These are phyloP conservation scores for Aspergillus sp. DNA, from an alignment of 2,329 filamentous ascomycete genomes.

Conservation along the genomic window DNA sequence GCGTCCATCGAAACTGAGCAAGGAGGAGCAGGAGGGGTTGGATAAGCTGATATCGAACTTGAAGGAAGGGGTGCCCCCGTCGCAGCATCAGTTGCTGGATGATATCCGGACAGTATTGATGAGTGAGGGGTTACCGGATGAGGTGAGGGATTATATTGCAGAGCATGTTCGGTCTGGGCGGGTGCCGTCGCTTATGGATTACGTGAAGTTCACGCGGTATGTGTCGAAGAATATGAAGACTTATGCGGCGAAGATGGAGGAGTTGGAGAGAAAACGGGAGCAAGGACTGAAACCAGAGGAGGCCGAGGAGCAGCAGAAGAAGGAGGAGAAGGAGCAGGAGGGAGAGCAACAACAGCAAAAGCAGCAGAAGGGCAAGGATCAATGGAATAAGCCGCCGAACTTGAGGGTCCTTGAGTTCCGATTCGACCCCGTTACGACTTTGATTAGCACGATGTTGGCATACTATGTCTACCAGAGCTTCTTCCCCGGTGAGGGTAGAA, in stretches of 20 bases:
- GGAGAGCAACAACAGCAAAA: constrained; percentile 16
- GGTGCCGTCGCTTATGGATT: constrained; percentile 47
- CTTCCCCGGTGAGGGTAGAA: constrained; percentile 57
- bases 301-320: constrained; percentile 8
- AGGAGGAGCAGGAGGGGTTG: constrained; percentile 53
- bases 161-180: constrained; percentile 43
- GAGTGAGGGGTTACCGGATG: constrained; percentile 61
- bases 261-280: constrained; percentile 21
- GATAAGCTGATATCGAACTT: constrained; percentile 51
- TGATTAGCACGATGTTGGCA: constrained; percentile 54
- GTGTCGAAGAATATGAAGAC: constrained; percentile 51
- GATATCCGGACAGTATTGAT: constrained; percentile 58
- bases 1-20: constrained; percentile 42
- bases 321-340: constrained; percentile 14
- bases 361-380: constrained; percentile 19
- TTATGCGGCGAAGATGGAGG: constrained; percentile 32
- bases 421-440: constrained; percentile 48
- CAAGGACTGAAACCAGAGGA: constrained; percentile 23
- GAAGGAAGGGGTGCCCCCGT: constrained; percentile 53
- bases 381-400: constrained; percentile 23
- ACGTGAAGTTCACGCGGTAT: constrained; percentile 55
- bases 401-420: constrained; percentile 42
- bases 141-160: constrained; percentile 59
- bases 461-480: constrained; percentile 60
- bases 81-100: constrained; percentile 55